phyloP scores from a whole-genome alignment of 2,329 filamentous ascomycete species.

The Xylariaceae sp. region DNA sequence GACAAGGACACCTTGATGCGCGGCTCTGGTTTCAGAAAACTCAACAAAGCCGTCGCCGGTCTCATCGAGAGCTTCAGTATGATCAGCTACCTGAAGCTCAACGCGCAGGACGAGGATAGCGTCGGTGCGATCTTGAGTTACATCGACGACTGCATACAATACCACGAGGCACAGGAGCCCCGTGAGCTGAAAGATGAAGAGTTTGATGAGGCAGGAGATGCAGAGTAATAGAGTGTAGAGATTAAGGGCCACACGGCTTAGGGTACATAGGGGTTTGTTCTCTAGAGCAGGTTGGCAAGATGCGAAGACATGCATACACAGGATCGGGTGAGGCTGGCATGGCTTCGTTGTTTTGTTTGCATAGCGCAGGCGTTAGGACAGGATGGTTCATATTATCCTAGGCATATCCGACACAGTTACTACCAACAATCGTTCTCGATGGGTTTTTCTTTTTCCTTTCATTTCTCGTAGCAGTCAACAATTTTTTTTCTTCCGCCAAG shows the following conservation, averaged over 20 bases:
- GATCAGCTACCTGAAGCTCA: conserved; percentile 88
- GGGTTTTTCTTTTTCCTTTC: neutral
- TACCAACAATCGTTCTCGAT: neutral
- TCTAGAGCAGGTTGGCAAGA: neutral
- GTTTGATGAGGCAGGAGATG: conserved; percentile 25
- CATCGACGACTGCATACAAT: conserved; percentile 46
- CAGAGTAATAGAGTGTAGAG: no score
- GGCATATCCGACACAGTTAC: conserved; percentile 6
- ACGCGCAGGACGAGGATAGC: conserved; percentile 88
- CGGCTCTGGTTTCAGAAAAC: conserved; percentile 71
- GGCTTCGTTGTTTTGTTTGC: conserved; percentile 22
- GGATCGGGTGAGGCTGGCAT: neutral
- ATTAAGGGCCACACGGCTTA: no score
- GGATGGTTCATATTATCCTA: conserved; percentile 12
- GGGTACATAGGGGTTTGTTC: neutral
- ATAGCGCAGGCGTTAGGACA: conserved; percentile 29
- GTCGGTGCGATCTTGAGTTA: conserved; percentile 61
- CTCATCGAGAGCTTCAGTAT: conserved; percentile 97
- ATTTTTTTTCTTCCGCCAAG: no score
- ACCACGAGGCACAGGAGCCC: conserved; percentile 34
- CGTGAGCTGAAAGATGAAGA: conserved; percentile 33
- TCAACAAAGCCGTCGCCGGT: conserved; percentile 83
- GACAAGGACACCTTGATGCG: conserved; percentile 69
- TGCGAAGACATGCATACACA: neutral
- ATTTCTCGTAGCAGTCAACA: neutral